Base-by-base conservation (phyloP, 2,329 filamentous ascomycete species). In the Plenodomus lindquistii region DNA sequence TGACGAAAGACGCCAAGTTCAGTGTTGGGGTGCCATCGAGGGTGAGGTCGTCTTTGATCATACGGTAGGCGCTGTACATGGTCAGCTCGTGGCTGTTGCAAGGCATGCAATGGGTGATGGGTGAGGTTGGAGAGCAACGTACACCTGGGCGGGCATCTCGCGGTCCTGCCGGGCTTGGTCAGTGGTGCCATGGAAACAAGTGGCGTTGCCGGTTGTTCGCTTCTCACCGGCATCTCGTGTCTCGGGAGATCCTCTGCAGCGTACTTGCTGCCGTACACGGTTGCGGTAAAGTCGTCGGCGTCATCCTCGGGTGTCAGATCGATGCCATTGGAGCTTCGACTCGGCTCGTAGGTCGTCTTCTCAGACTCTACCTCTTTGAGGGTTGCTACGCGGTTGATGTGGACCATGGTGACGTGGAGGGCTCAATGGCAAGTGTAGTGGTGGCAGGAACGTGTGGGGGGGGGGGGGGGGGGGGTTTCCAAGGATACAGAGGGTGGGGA, bases 1-100 rank as follows among this genome's bases (percentile, higher is more conserved):
- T 96, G 58, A 96, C 91, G 67, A 97, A 97, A 31, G 87, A 92
- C 22, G 93, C 92, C 63, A 97, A 75, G 73, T 90, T 94, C 56
- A 63, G 59, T 0, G 61, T 66, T 3, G 69, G 67, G 2, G 68
- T 71, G 87, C 91, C 91, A 70, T 97, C 93, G 43, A 97, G 79
- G 56, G 89, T 94, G 57, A 97, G 79, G 68, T 96, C 90, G 71
- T 97, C 93, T 62, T 76, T 77, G 80, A 97, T 97, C 89, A 97
- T 88, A 40, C 91, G 87, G 73, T 97, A 96, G n/a, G 93, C 93
- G 43, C 65, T 68, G 38, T 27, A 15, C 19, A 2, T 19, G 17
- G n/a, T 50, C 18, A 54, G 41, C 36, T 17, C 36, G 19, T 21
- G 11, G 20, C 29, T 24, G 19, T 17, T 36, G 10, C 15, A 5